phyloP scores from a whole-genome alignment of 1,284 basidiomycete species.

The Fomitopsis betulina region DNA sequence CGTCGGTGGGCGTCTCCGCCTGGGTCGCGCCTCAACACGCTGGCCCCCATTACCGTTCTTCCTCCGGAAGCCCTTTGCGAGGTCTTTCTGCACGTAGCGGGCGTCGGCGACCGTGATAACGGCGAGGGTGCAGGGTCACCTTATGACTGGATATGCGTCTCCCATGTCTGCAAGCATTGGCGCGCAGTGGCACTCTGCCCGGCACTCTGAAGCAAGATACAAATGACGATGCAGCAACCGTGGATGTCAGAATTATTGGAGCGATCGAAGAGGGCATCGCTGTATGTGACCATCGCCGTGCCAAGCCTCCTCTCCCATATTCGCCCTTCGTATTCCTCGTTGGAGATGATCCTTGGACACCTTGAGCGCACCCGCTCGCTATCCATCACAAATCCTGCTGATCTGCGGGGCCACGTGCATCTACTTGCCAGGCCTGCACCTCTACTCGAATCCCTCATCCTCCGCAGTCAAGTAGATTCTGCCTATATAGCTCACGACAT shows the following conservation, averaged over 20 bases:
- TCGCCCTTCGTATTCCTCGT: not conserved
- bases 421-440: not conserved
- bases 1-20: constrained; percentile 37
- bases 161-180: not conserved
- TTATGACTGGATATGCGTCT: not conserved
- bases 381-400: not conserved
- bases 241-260: not conserved
- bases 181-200: not conserved
- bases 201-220: not conserved
- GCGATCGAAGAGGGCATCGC: not conserved
- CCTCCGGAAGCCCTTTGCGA: not conserved
- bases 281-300: not conserved
- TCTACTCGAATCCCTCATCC: not conserved
- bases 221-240: not conserved
- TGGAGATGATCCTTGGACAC: not conserved
- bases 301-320: not conserved
- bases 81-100: not conserved
- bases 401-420: not conserved
- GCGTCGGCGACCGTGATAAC: not conserved
- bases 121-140: not conserved
- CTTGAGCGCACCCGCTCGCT: not conserved
- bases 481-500: not conserved
- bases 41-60: not conserved
- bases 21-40: not conserved
- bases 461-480: not conserved